phyloP scores from a whole-genome alignment of 2,329 filamentous ascomycete genomes.

The Paracorniculantispora psalliotae region DNA sequence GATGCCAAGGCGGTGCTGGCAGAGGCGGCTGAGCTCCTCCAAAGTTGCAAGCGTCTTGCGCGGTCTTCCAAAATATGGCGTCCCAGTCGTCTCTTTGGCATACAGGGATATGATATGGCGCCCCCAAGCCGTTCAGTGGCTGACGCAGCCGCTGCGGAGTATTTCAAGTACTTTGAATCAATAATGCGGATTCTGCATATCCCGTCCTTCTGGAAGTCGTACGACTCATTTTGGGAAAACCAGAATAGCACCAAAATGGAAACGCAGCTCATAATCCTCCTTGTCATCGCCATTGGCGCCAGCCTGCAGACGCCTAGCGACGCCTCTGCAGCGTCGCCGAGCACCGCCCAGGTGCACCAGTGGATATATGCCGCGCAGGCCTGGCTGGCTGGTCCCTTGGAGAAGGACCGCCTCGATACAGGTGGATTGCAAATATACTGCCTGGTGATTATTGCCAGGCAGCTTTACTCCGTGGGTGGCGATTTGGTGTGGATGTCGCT shows the following conservation, averaged over 20 bases:
- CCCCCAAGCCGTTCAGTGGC: slow-evolving; percentile 27
- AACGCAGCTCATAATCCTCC: slow-evolving; percentile 31
- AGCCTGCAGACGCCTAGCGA: slow-evolving; percentile 15
- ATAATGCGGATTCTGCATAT: slow-evolving; percentile 48
- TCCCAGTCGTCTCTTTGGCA: slow-evolving; percentile 26
- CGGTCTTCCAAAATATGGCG: slow-evolving; percentile 28
- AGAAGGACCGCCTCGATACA: slow-evolving; percentile 28
- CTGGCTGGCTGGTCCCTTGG: slow-evolving; percentile 35
- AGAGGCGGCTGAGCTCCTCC: slow-evolving; percentile 25
- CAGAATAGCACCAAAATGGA: slow-evolving; percentile 21
- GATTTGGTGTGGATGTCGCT: slow-evolving; percentile 38
- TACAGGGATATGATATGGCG: slow-evolving; percentile 19
- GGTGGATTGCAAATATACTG: slow-evolving; percentile 36
- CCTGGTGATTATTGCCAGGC: slow-evolving; percentile 33
- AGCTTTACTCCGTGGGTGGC: slow-evolving; percentile 37
- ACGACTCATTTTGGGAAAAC: slow-evolving; percentile 40
- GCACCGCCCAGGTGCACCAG: slow-evolving; percentile 22
- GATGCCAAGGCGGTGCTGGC: slow-evolving; percentile 22
- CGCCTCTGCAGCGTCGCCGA: not conserved
- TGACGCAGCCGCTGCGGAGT: slow-evolving; percentile 37
- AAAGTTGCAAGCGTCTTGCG: slow-evolving; percentile 30
- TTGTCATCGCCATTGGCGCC: slow-evolving; percentile 38
- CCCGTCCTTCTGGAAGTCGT: slow-evolving; percentile 48
- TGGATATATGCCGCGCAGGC: slow-evolving; percentile 38
- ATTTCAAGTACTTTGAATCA: slow-evolving; percentile 46